Evolutionary conservation across 73 alveolate genomes (phyloP).

Genomic region (Symbiodinium natans): DNA sequence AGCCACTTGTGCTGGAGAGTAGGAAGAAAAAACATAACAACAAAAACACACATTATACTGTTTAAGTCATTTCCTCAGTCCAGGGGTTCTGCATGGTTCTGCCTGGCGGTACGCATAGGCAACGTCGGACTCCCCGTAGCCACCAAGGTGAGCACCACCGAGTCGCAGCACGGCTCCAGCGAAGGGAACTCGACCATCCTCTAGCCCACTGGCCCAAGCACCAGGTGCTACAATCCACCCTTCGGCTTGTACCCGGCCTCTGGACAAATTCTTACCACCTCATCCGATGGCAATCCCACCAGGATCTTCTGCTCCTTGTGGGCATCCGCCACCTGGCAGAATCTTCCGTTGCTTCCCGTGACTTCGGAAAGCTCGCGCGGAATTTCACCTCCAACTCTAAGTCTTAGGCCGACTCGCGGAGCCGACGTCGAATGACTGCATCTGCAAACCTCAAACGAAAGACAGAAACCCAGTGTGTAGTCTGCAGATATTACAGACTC

Average conservation of each 20-base stretch:
- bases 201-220: not conserved
- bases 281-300: constrained; percentile 74
- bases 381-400: not conserved
- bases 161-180: constrained; percentile 89
- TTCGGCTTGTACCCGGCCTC: constrained; percentile 25
- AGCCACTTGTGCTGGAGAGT: not conserved
- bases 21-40: not conserved
- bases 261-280: constrained; percentile 84
- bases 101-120: constrained; percentile 94
- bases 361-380: not conserved
- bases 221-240: not conserved
- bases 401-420: constrained; percentile 35
- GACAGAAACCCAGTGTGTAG: not conserved
- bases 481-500: too few species aligned
- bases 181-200: constrained; percentile 73
- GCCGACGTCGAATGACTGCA: constrained; percentile 67
- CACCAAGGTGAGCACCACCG: constrained; percentile 92
- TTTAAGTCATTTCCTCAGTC: not conserved
- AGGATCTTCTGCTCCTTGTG: constrained; percentile 94
- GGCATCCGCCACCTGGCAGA: constrained; percentile 67
- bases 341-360: not conserved
- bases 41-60: not conserved
- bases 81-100: not conserved
- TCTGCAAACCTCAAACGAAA: constrained; percentile 52
- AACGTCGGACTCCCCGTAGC: constrained; percentile 80